Percentiles rank a stretch among this genome's conserved stretches.
Evolutionary conservation across 495 filamentous ascomycete species (phyloP).

Genomic region (Penicillium mononematosum): DNA sequence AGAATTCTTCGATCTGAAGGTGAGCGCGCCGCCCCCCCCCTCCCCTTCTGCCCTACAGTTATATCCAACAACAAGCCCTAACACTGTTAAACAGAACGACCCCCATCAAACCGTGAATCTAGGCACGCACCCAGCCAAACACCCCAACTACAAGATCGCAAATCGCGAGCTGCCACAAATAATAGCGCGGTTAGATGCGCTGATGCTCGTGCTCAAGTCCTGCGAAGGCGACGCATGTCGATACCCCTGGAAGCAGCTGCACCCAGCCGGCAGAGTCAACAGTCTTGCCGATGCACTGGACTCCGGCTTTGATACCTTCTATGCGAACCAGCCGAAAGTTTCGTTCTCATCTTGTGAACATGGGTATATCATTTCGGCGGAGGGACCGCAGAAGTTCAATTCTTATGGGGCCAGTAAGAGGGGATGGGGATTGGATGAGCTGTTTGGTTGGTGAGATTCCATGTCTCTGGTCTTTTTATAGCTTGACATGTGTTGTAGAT

Average conservation of each 20-base stretch:
- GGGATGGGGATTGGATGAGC: conserved; percentile 15
- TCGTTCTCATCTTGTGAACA: conserved; percentile 56
- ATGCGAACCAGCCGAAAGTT: conserved; percentile 51
- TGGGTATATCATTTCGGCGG: conserved; percentile 58
- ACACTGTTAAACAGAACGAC: conserved; percentile 39
- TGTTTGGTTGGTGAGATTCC: conserved; percentile 15
- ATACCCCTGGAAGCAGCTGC: conserved; percentile 55
- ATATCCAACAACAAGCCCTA: conserved; percentile 1
- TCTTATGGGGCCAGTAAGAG: conserved; percentile 21
- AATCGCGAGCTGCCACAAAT: conserved; percentile 33
- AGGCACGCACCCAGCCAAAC: conserved; percentile 18
- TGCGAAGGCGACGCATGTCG: conserved; percentile 53
- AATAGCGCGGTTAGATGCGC: conserved; percentile 53
- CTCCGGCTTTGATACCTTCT: conserved; percentile 55
- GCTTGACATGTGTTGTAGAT: neutral
- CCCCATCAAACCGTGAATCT: conserved; percentile 58
- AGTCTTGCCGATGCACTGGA: conserved; percentile 43
- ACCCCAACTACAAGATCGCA: conserved; percentile 25
- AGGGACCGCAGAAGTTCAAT: conserved; percentile 53
- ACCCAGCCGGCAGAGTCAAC: conserved; percentile 47
- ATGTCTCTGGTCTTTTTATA: neutral
- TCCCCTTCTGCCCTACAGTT: neutral
- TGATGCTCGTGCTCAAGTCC: conserved; percentile 61
- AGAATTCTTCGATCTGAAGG: conserved; percentile 57
- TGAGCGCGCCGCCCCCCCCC: no score